Base-by-base conservation (phyloP, 768 basidiomycete species). In the Obba rivulosa region DNA sequence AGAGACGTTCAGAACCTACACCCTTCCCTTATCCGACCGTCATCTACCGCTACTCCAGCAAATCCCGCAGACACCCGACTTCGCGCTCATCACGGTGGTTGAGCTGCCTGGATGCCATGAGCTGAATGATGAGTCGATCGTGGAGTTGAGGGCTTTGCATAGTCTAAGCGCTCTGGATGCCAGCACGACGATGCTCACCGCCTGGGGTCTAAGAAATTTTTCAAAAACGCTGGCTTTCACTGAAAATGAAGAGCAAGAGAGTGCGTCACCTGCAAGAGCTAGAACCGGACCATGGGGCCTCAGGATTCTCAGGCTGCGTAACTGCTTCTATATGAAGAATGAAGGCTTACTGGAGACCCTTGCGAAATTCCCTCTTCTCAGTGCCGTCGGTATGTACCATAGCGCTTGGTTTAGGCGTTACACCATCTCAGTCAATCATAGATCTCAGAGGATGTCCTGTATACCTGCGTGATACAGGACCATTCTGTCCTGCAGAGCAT, bases 51-150 rank as follows among this genome's bases (percentile, higher is more conserved):
- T 78, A 13, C 73, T 88, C 11, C 85, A 86, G 53, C 53, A 53
- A 14, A 76, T 88, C 36, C 73, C 75, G 1, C 66, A 72, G 38
- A 79, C 81, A 0, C 57, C 70, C 2, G 57, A 75, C 20, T 90
- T 87, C 60, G 71, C 84, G 2, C 70, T 90, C 25, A 51, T 89
- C 45, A 84, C 86, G 4, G 60, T 86, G 10, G 62, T 91, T 20
- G 73, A 84, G 41, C 67, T 90, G 8, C 72, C 78, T 3, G 62
- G 70, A 4, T 83, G 83, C 54, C 46, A 49, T 10, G 68, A 76
- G n/a, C 68, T 90, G 0, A 77, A 71, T 22, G 87, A 90, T 61
- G 64, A 74, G 21, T 76, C 74, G 41, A 69, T 87, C 21, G 48
- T 71, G 35, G 59, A 66, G 8, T 68, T 89, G 23, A 74, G 72